Conservation (phyloP, 257 asterid species). For the Fraxinus cuspidata region DNA sequence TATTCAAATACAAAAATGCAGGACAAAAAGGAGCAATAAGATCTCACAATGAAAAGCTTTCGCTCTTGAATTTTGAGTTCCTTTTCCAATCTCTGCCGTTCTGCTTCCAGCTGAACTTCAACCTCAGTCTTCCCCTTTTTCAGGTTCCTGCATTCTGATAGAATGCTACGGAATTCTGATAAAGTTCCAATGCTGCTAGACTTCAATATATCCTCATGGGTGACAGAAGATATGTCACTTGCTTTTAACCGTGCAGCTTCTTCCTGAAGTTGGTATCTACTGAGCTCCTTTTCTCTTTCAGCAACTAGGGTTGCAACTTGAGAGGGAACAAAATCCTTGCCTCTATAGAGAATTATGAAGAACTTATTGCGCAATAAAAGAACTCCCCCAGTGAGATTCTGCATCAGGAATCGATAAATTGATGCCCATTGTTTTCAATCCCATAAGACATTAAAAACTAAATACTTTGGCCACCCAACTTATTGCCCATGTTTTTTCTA, state of each 20-base stretch:
- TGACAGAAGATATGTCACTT: slow-evolving; percentile 46
- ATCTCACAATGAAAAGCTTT: slow-evolving; percentile 56
- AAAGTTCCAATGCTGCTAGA: slow-evolving; percentile 61
- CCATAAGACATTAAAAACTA: not conserved
- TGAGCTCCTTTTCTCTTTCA: slow-evolving; percentile 67
- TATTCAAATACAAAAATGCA: slow-evolving; percentile 24
- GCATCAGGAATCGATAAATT: slow-evolving; percentile 40
- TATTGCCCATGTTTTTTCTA: too few relatives aligned
- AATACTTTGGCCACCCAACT: not conserved
- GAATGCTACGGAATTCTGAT: slow-evolving; percentile 64
- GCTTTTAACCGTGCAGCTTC: slow-evolving; percentile 84
- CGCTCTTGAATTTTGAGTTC: slow-evolving; percentile 67
- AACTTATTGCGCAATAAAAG: slow-evolving; percentile 83
- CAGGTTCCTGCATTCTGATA: slow-evolving; percentile 38
- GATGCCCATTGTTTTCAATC: slow-evolving; percentile 23
- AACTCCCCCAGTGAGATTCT: slow-evolving; percentile 88
- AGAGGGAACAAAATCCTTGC: slow-evolving; percentile 86
- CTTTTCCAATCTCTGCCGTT: slow-evolving; percentile 60
- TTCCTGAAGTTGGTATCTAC: slow-evolving; percentile 61
- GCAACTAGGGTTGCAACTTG: slow-evolving; percentile 65
- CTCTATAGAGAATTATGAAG: slow-evolving; percentile 81
- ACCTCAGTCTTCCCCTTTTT: slow-evolving; percentile 37
- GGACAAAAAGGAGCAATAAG: slow-evolving; percentile 16
- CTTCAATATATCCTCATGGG: slow-evolving; percentile 38
- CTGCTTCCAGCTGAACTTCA: slow-evolving; percentile 62